Conservation (phyloP, 805 yeast genomes). For the Komagataella mondaviorum region DNA sequence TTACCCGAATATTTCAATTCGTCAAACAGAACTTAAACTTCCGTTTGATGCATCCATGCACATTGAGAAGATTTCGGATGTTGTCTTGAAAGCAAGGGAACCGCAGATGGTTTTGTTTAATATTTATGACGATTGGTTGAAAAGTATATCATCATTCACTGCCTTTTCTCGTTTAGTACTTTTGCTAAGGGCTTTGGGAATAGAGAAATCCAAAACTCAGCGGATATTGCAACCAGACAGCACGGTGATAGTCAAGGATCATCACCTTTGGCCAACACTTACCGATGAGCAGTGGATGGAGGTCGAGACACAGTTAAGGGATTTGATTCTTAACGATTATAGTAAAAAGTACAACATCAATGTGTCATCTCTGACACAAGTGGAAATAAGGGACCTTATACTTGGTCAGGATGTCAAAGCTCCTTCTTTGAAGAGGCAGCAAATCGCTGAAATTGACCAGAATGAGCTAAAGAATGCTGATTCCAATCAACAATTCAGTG, state of each 20-base stretch:
- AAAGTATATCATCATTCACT: constrained; percentile 71
- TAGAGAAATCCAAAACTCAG: constrained; percentile 66
- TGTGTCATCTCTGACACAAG: constrained; percentile 77
- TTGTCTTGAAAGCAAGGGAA: constrained; percentile 77
- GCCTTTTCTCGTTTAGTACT: constrained; percentile 85
- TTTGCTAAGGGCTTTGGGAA: constrained; percentile 69
- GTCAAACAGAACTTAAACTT: constrained; percentile 78
- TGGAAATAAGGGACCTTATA: constrained; percentile 87
- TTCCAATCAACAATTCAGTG: constrained; percentile 44
- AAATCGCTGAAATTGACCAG: constrained; percentile 62
- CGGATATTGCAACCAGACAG: constrained; percentile 65
- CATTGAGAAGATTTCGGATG: constrained; percentile 64
- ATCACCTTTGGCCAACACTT: constrained; percentile 91
- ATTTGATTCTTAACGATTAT: constrained; percentile 74
- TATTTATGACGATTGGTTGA: constrained; percentile 90
- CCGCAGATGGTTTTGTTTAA: constrained; percentile 89
- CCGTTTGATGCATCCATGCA: constrained; percentile 84
- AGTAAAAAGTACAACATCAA: constrained; percentile 78
- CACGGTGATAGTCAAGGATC: constrained; percentile 51
- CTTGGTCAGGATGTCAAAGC: constrained; percentile 89
- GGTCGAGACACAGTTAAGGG: constrained; percentile 80
- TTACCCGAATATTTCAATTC: constrained; percentile 80
- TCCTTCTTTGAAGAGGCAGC: constrained; percentile 79
- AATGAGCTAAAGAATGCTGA: constrained; percentile 24
- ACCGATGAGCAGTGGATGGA: constrained; percentile 84